Percentiles rank a stretch among this genome's conserved stretches.
Evolutionary conservation across 1,284 basidiomycete genomes (phyloP).

Genomic region (Ustilago trichophora): DNA sequence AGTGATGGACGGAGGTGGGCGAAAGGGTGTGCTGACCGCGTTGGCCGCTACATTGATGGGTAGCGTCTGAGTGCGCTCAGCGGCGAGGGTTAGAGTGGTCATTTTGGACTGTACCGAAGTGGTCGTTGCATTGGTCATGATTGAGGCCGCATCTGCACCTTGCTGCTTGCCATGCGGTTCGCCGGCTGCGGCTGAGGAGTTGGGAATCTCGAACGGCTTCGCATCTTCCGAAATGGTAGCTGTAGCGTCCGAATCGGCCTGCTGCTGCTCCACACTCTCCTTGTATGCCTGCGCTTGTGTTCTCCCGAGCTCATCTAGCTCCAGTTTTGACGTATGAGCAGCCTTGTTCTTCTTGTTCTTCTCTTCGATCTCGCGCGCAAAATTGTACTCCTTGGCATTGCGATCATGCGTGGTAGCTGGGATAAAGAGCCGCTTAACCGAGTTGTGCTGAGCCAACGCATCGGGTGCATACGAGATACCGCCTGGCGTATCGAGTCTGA

Average conservation of each 20-base stretch:
- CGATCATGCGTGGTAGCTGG: slow-evolving; percentile 36
- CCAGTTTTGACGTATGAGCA: not conserved
- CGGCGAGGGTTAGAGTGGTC: slow-evolving; percentile 25
- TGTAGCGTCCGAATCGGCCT: not conserved
- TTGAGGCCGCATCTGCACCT: slow-evolving; percentile 25
- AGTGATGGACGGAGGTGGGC: slow-evolving; percentile 29
- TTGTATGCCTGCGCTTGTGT: slow-evolving; percentile 40
- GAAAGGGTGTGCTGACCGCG: slow-evolving; percentile 22
- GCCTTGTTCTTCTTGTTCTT: not conserved
- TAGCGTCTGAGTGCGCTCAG: slow-evolving; percentile 21
- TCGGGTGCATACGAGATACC: slow-evolving; percentile 62
- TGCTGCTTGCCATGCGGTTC: not conserved
- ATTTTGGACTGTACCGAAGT: slow-evolving; percentile 36
- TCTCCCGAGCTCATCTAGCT: slow-evolving; percentile 20
- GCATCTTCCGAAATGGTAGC: not conserved
- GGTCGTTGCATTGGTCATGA: slow-evolving; percentile 23
- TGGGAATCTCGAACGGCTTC: slow-evolving; percentile 17
- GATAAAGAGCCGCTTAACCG: slow-evolving; percentile 56
- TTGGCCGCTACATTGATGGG: slow-evolving; percentile 33
- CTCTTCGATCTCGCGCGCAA: slow-evolving; percentile 43
- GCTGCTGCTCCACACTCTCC: slow-evolving; percentile 21
- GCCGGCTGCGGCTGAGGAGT: not conserved
- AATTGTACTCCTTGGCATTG: slow-evolving; percentile 37
- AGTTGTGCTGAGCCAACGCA: slow-evolving; percentile 53
- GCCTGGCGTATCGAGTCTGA: slow-evolving; percentile 61